Conservation (phyloP, 2,329 filamentous ascomycete genomes). For the Macrophomina pseudophaseolina region DNA sequence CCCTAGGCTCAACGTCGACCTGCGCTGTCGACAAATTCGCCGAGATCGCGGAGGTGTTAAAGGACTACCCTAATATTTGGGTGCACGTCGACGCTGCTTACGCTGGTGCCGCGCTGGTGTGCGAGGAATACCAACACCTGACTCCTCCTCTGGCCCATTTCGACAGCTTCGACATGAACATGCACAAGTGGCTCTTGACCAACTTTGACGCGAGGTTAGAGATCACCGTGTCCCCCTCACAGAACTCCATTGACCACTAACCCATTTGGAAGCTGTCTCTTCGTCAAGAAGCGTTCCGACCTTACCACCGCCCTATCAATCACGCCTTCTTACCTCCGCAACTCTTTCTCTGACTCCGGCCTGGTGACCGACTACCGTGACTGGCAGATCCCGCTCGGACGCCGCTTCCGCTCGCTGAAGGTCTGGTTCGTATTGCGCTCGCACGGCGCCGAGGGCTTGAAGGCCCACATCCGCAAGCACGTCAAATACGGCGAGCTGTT, state of each 20-base stretch:
- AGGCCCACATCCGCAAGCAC: constrained; percentile 72
- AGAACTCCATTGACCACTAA: neutral
- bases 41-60: constrained; percentile 65
- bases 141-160: constrained; percentile 67
- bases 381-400: constrained; percentile 93
- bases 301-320: constrained; percentile 81
- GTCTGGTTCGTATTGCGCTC: constrained; percentile 92
- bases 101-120: constrained; percentile 82
- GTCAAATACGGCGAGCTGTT: constrained; percentile 75
- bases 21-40: constrained; percentile 85
- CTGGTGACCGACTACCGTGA: constrained; percentile 94
- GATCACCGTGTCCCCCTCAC: no score
- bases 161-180: constrained; percentile 92
- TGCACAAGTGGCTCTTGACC: constrained; percentile 96
- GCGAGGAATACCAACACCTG: constrained; percentile 78
- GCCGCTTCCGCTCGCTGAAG: constrained; percentile 87
- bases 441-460: constrained; percentile 79
- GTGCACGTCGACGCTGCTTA: constrained; percentile 94
- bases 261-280: constrained; percentile 67
- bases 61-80: constrained; percentile 71
- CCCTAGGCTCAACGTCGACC: constrained; percentile 84
- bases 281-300: constrained; percentile 73
- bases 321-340: constrained; percentile 80
- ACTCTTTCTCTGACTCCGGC: constrained; percentile 78
- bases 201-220: constrained; percentile 76